phyloP scores from a whole-genome alignment of 2,329 filamentous ascomycete genomes.

The Chrysoporthe puriensis region DNA sequence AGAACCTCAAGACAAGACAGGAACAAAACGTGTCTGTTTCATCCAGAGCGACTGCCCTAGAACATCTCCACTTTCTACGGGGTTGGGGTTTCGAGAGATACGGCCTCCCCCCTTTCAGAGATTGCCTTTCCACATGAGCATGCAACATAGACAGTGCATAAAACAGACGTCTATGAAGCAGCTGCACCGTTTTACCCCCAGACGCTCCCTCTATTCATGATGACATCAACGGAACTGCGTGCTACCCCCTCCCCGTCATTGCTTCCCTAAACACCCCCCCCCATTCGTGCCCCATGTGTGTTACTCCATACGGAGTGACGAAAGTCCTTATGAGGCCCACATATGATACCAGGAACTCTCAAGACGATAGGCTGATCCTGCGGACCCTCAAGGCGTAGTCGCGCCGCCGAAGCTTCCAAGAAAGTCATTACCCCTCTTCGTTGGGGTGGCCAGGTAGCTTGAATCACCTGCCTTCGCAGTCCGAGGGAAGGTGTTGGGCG shows the following conservation, averaged over 20 bases:
- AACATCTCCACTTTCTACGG: background rate
- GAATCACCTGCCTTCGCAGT: background rate
- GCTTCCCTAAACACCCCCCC: background rate
- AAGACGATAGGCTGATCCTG: background rate
- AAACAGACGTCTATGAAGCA: background rate
- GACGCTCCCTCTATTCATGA: background rate
- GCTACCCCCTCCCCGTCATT: background rate
- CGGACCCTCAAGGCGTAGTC: background rate
- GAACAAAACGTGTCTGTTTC: constrained; percentile 4
- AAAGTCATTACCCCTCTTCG: background rate
- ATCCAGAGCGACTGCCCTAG: constrained; percentile 8
- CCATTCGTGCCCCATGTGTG: background rate
- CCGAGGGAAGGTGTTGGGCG: background rate
- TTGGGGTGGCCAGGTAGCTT: background rate
- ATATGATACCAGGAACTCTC: background rate
- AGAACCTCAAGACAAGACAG: background rate
- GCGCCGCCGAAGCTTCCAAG: background rate
- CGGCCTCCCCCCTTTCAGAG: background rate
- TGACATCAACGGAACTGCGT: background rate
- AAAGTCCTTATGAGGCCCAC: background rate
- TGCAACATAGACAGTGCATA: background rate
- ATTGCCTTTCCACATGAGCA: background rate
- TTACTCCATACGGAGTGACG: background rate
- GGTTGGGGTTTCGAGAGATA: constrained; percentile 15
- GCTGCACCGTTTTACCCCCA: background rate